Percentiles rank a stretch among this genome's conserved stretches.
Conservation (phyloP, 2,329 filamentous ascomycete genomes). For the Nemania sp. region DNA sequence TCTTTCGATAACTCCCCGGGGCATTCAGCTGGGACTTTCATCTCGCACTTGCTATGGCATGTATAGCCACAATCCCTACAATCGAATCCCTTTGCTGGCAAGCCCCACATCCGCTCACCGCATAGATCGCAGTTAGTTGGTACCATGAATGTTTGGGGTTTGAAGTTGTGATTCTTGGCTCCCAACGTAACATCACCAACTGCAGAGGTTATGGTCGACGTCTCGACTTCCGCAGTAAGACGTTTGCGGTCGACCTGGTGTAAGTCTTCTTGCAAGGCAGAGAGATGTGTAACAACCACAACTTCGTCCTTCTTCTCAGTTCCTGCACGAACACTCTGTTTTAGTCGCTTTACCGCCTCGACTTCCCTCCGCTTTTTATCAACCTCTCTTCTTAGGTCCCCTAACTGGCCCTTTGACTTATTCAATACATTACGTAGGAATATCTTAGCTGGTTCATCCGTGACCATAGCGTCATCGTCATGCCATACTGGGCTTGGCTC, state of each 20-base stretch:
- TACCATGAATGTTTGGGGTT: conserved; percentile 98
- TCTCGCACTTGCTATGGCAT: conserved; percentile 98
- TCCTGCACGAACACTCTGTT: conserved; percentile 82
- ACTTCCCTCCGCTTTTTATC: conserved; percentile 90
- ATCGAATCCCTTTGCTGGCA: conserved; percentile 96
- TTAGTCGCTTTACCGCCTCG: conserved; percentile 78
- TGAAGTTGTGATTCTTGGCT: conserved; percentile 96
- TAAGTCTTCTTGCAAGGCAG: conserved; percentile 84
- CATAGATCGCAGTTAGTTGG: conserved; percentile 98
- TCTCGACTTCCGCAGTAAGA: conserved; percentile 91
- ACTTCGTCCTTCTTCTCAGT: conserved; percentile 91
- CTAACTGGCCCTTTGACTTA: conserved; percentile 88
- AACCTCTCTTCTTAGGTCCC: conserved; percentile 82
- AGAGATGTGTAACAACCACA: conserved; percentile 83
- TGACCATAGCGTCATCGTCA: conserved; percentile 87
- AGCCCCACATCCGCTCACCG: conserved; percentile 95
- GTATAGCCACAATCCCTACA: conserved; percentile 97
- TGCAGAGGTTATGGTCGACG: conserved; percentile 87
- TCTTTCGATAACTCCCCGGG: conserved; percentile 95
- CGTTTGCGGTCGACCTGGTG: conserved; percentile 87
- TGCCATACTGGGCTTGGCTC: conserved; percentile 98
- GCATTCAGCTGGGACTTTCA: conserved; percentile 97
- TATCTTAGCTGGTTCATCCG: conserved; percentile 87
- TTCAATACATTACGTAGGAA: conserved; percentile 91
- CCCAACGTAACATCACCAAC: conserved; percentile 94